These are phyloP conservation scores for Talaromyces funiculosus DNA, from an alignment of 2,329 filamentous ascomycete genomes.

Conservation along the genomic window DNA sequence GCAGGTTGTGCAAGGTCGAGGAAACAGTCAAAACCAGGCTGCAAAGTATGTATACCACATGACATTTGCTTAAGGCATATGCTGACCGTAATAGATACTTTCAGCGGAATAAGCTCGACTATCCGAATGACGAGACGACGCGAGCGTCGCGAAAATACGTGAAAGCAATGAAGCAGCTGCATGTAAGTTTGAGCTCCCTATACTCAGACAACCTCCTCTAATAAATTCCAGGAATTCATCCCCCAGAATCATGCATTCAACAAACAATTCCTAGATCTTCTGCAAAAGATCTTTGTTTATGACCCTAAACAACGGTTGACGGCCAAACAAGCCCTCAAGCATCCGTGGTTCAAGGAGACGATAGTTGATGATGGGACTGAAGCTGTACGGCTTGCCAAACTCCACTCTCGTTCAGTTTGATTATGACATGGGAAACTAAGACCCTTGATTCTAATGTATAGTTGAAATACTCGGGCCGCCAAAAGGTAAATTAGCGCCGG, in stretches of 20 bases:
- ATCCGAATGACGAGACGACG: conserved; percentile 58
- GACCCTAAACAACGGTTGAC: conserved; percentile 61
- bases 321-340: conserved; percentile 59
- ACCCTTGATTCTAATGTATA: conserved; percentile 8
- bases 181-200: conserved; percentile 38
- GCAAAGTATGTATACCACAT: conserved; percentile 46
- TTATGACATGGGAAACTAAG: conserved; percentile 1
- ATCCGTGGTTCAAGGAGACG: conserved; percentile 61
- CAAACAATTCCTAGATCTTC: conserved; percentile 56
- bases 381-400: conserved; percentile 49
- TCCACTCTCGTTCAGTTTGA: conserved; percentile 8
- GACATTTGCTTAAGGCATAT: conserved; percentile 8
- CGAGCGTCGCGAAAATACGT: conserved; percentile 62
- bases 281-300: conserved; percentile 60
- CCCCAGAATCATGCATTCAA: conserved; percentile 56
- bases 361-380: conserved; percentile 62
- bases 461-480: conserved; percentile 11
- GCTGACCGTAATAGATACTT: conserved; percentile 48
- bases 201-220: neutral
- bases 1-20: conserved; percentile 47
- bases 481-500: conserved; percentile 8
- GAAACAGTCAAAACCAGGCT: conserved; percentile 48
- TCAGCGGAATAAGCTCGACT: conserved; percentile 53
- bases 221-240: conserved; percentile 52
- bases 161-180: conserved; percentile 60